Percentiles rank a stretch among this genome's conserved stretches.
These are phyloP conservation scores for Aspergillus sp. DNA, from an alignment of 2,329 filamentous ascomycete species.

Conservation along the genomic window DNA sequence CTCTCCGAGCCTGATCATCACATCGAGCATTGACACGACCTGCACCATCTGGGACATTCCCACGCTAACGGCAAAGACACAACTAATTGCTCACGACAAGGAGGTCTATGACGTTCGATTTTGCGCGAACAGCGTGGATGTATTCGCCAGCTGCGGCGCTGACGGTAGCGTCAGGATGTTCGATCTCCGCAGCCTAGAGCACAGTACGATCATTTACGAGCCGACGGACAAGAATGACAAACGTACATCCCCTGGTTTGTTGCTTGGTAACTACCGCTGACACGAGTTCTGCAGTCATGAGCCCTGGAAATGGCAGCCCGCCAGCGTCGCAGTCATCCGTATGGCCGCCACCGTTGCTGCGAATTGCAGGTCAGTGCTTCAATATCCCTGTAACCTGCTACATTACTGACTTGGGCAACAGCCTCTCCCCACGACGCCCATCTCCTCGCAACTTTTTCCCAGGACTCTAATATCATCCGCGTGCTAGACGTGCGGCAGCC, in stretches of 20 bases:
- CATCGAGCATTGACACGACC: slow-evolving; percentile 95
- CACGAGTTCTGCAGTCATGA: slow-evolving; percentile 29
- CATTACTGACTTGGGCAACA: slow-evolving; percentile 13
- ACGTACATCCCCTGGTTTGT: slow-evolving; percentile 40
- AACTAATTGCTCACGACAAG: slow-evolving; percentile 96
- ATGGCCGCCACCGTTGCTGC: slow-evolving; percentile 51
- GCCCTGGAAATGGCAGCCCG: slow-evolving; percentile 54
- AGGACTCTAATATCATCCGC: slow-evolving; percentile 83
- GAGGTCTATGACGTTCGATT: slow-evolving; percentile 98
- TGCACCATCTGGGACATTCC: slow-evolving; percentile 99
- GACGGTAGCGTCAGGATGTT: slow-evolving; percentile 99
- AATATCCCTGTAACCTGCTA: background rate
- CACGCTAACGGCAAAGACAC: slow-evolving; percentile 92
- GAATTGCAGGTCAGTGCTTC: slow-evolving; percentile 32
- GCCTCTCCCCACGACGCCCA: slow-evolving; percentile 94
- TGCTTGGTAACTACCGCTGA: background rate
- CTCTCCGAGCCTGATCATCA: slow-evolving; percentile 94
- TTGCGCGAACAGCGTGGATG: slow-evolving; percentile 95
- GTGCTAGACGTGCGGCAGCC: slow-evolving; percentile 95
- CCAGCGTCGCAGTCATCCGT: slow-evolving; percentile 48
- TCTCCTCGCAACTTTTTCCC: slow-evolving; percentile 91
- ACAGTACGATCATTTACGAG: slow-evolving; percentile 98
- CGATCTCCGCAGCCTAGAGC: slow-evolving; percentile 87
- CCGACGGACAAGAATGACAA: slow-evolving; percentile 72
- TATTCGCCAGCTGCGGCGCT: slow-evolving; percentile 95